These are phyloP conservation scores for Oryza meyeriana DNA, from an alignment of 176 grass and related monocot species.

Conservation along the genomic window DNA sequence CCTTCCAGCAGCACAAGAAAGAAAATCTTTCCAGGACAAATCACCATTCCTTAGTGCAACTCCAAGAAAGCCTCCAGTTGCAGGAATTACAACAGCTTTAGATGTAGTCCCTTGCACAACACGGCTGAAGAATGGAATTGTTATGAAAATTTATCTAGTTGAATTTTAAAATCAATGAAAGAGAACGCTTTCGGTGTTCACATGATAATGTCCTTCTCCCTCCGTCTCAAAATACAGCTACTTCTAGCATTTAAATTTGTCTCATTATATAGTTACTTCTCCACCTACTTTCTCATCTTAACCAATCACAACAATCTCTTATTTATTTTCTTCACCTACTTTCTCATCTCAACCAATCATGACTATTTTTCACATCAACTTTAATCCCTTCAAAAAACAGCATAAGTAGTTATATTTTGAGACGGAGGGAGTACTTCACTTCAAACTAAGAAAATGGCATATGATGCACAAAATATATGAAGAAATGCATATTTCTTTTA, in stretches of 20 bases:
- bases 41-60: conserved; percentile 70
- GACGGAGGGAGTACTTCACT: too few relatives aligned
- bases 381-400: too few relatives aligned
- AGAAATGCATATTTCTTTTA: neutral
- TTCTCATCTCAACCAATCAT: too few relatives aligned
- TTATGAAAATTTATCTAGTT: neutral
- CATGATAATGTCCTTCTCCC: neutral
- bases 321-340: too few relatives aligned
- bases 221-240: too few relatives aligned
- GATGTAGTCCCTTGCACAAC: conserved; percentile 63
- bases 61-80: conserved; percentile 47
- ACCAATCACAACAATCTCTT: too few relatives aligned
- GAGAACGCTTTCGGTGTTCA: neutral
- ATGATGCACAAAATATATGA: neutral
- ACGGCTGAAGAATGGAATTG: conserved; percentile 49
- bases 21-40: conserved; percentile 85
- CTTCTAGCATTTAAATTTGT: too few relatives aligned
- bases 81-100: conserved; percentile 80
- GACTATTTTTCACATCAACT: too few relatives aligned
- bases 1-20: conserved; percentile 52
- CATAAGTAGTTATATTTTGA: too few relatives aligned
- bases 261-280: too few relatives aligned
- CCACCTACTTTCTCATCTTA: too few relatives aligned
- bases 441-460: neutral
- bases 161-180: neutral